Evolutionary conservation across 1,284 basidiomycete species (phyloP).

Genomic region (Veloboletus limbatus): DNA sequence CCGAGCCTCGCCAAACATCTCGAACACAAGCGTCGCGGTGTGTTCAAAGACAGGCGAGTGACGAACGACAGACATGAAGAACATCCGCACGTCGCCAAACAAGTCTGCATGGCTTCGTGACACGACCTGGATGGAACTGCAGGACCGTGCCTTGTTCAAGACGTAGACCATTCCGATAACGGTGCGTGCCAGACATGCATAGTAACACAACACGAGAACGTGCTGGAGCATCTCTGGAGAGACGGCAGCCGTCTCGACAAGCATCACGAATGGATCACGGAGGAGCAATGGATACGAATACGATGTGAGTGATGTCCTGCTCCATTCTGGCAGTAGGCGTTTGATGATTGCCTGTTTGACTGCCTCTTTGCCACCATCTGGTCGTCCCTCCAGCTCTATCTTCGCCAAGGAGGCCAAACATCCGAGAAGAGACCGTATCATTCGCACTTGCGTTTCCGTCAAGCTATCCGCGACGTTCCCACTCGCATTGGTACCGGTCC

Average conservation of each 20-base stretch:
- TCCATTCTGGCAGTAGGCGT: conserved; percentile 86
- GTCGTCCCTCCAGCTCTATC: conserved; percentile 61
- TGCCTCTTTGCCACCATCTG: conserved; percentile 69
- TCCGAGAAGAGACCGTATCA: conserved; percentile 74
- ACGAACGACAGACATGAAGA: conserved; percentile 79
- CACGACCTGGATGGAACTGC: conserved; percentile 41
- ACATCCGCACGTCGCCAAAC: conserved; percentile 80
- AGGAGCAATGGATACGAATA: conserved; percentile 79
- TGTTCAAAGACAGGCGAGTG: conserved; percentile 80
- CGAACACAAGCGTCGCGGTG: conserved; percentile 71
- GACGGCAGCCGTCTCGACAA: conserved; percentile 86
- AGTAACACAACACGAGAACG: conserved; percentile 83
- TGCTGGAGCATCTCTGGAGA: conserved; percentile 86
- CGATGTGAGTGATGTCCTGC: conserved; percentile 70
- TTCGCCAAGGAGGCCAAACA: conserved; percentile 68
- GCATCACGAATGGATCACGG: conserved; percentile 82
- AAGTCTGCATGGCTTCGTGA: conserved; percentile 57
- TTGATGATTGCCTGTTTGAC: conserved; percentile 85
- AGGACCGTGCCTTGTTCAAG: conserved; percentile 65
- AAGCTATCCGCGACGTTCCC: conserved; percentile 69
- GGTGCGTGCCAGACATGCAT: conserved; percentile 81
- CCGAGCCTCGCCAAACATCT: conserved; percentile 72
- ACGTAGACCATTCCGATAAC: conserved; percentile 81
- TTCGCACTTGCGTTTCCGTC: conserved; percentile 72
- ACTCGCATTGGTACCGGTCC: conserved; percentile 44